These are phyloP conservation scores for Garcileccinum viscosum DNA, from an alignment of 1,284 basidiomycete species.

Conservation along the genomic window DNA sequence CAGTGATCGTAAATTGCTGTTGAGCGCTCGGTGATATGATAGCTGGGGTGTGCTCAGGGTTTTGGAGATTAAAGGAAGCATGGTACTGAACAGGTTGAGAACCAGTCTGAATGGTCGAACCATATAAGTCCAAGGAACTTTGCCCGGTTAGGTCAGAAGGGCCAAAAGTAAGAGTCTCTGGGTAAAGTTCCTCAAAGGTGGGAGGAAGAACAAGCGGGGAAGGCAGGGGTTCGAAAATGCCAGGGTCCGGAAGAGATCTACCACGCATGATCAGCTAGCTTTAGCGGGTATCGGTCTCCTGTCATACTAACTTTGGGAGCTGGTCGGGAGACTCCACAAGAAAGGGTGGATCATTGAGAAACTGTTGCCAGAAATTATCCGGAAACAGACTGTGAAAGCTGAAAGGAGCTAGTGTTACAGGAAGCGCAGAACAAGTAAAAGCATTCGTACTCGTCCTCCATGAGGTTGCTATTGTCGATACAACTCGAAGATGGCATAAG, in stretches of 20 bases:
- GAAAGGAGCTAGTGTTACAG: not conserved
- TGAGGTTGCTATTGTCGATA: rapidly evolving
- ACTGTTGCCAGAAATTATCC: not conserved
- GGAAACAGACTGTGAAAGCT: not conserved
- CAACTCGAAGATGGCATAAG: constrained; percentile 1
- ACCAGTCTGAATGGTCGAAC: not conserved
- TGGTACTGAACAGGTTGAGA: not conserved
- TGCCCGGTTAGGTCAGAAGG: not conserved
- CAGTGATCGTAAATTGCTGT: not conserved
- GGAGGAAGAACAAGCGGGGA: not conserved
- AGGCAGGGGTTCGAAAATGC: not conserved
- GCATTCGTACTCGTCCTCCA: not conserved
- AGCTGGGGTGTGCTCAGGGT: not conserved
- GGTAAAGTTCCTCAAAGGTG: rapidly evolving
- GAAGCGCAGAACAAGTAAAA: not conserved
- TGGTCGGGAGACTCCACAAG: constrained; percentile 11
- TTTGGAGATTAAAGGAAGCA: not conserved
- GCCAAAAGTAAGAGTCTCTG: rapidly evolving
- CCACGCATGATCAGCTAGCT: not conserved
- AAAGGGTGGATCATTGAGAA: not conserved
- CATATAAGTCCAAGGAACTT: no score
- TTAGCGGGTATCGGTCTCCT: not conserved
- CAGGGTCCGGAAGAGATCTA: constrained; percentile 11
- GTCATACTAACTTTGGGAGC: constrained; percentile 5
- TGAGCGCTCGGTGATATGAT: not conserved